Percentiles rank a stretch among this genome's conserved stretches.
Evolutionary conservation across 2,329 filamentous ascomycete species (phyloP).

Genomic region (Aspergillus niger): DNA sequence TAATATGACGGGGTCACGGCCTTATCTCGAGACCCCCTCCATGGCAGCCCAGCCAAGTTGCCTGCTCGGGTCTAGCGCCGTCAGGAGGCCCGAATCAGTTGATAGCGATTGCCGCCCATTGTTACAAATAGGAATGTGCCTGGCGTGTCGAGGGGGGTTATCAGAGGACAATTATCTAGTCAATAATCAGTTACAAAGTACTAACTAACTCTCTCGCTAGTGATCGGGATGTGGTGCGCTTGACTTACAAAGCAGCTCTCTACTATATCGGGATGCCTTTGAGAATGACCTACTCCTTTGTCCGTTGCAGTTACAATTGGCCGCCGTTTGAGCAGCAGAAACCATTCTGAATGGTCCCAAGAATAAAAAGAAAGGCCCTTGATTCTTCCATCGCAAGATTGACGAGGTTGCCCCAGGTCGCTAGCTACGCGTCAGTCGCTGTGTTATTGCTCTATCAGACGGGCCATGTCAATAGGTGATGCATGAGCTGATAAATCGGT

Average conservation of each 20-base stretch:
- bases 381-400: not conserved
- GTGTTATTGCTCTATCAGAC: not conserved
- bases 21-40: not conserved
- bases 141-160: not conserved
- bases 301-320: not conserved
- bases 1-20: constrained; percentile 2
- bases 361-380: not conserved
- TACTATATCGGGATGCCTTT: not conserved
- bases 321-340: not conserved
- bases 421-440: not conserved
- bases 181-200: too few relatives aligned
- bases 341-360: not conserved
- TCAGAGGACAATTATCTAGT: not conserved
- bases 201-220: too few relatives aligned
- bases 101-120: not conserved
- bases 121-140: constrained; percentile 6
- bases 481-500: not conserved
- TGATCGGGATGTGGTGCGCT: too few relatives aligned
- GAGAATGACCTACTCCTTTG: not conserved
- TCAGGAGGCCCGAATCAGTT: not conserved
- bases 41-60: not conserved
- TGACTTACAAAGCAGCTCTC: too few relatives aligned
- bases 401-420: not conserved
- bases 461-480: not conserved
- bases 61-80: not conserved